phyloP scores from a whole-genome alignment of 495 filamentous ascomycete species.

The Collariella sp. region DNA sequence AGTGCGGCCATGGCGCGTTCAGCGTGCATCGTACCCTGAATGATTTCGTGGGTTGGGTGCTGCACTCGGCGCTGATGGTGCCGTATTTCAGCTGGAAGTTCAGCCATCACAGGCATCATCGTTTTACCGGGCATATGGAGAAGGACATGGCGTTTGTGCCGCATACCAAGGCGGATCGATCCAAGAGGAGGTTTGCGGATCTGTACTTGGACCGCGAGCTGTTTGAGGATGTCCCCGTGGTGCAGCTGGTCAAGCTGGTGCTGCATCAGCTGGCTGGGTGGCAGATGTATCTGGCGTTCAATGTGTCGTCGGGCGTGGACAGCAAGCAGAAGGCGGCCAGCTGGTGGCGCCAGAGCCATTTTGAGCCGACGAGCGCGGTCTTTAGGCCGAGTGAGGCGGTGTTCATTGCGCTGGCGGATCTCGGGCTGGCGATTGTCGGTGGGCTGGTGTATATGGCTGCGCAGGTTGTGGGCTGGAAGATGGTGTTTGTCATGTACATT shows the following conservation, averaged over 20 bases:
- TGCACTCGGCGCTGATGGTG: conserved; percentile 72
- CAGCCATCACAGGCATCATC: conserved; percentile 88
- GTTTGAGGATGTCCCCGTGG: conserved; percentile 85
- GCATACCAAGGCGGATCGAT: conserved; percentile 64
- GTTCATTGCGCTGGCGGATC: conserved; percentile 72
- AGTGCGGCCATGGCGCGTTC: conserved; percentile 84
- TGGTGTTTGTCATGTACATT: conserved; percentile 82
- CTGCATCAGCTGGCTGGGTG: conserved; percentile 84
- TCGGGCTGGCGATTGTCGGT: conserved; percentile 58
- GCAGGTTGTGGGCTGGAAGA: conserved; percentile 69
- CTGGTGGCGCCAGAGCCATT: conserved; percentile 83
- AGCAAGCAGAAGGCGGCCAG: conserved; percentile 71
- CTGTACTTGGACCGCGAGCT: conserved; percentile 61
- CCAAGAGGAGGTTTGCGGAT: conserved; percentile 51
- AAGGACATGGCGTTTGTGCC: conserved; percentile 98
- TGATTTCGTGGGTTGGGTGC: conserved; percentile 73
- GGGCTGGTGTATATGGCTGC: conserved; percentile 47
- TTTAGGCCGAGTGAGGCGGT: conserved; percentile 85
- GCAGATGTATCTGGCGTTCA: conserved; percentile 74
- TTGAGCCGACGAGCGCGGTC: conserved; percentile 76
- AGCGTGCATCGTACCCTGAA: conserved; percentile 69
- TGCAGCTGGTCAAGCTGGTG: conserved; percentile 61
- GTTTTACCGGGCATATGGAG: conserved; percentile 90
- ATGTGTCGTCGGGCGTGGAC: conserved; percentile 85
- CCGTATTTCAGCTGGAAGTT: conserved; percentile 94